Evolutionary conservation across 805 yeast genomes (phyloP).

Genomic region (Teunomyces lycoperdinae): DNA sequence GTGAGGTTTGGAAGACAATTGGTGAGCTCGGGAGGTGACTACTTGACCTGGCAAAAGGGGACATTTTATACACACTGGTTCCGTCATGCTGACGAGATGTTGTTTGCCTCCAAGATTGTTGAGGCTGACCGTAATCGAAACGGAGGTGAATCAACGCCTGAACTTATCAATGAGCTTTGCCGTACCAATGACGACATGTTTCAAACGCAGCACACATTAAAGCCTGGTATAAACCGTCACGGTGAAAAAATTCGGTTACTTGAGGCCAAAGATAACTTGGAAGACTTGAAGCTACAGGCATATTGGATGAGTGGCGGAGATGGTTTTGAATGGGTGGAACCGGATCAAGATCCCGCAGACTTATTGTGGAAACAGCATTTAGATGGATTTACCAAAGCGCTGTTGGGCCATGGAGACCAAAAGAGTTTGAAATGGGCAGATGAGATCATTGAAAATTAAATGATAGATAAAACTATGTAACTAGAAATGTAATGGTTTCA

Average conservation of each 20-base stretch:
- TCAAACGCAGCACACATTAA: constrained; percentile 22
- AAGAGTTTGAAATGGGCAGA: constrained; percentile 40
- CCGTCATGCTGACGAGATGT: constrained; percentile 63
- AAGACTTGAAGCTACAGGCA: constrained; percentile 69
- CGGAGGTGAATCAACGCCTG: constrained; percentile 37
- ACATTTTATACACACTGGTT: constrained; percentile 64
- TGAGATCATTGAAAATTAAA: constrained; percentile 25
- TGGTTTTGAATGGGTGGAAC: constrained; percentile 86
- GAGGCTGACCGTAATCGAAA: constrained; percentile 60
- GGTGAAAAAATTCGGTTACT: constrained; percentile 40
- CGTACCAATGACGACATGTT: constrained; percentile 25
- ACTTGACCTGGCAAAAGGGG: constrained; percentile 61
- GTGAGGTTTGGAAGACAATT: constrained; percentile 41
- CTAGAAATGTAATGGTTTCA: neutral
- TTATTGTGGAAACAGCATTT: constrained; percentile 39
- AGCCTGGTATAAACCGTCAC: constrained; percentile 34
- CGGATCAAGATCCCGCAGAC: constrained; percentile 87
- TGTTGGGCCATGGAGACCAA: constrained; percentile 13
- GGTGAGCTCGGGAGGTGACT: constrained; percentile 45
- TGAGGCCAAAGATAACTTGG: constrained; percentile 47
- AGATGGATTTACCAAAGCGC: constrained; percentile 16
- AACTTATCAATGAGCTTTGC: constrained; percentile 37
- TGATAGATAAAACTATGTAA: neutral
- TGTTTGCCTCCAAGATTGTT: constrained; percentile 61
- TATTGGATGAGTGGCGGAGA: constrained; percentile 88